Percentiles rank a stretch among this genome's conserved stretches.
These are phyloP conservation scores for Exophiala aquamarina DNA, from an alignment of 2,329 filamentous ascomycete species.

Conservation along the genomic window DNA sequence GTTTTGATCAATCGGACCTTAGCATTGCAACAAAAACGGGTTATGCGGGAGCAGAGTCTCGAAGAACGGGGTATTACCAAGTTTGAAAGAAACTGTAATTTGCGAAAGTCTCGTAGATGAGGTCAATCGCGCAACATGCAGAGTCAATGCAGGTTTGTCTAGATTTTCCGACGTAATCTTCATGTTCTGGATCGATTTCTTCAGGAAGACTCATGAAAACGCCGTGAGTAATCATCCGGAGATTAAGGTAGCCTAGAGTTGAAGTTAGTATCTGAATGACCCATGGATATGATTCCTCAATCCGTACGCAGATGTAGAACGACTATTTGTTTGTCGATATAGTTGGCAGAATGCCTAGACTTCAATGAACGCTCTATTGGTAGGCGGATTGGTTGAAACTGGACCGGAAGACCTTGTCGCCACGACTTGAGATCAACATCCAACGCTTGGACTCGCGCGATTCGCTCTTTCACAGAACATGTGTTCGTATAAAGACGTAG, in stretches of 20 bases:
- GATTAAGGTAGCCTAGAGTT: conserved; percentile 37
- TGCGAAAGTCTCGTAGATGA: conserved; percentile 41
- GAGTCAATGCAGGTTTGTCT: conserved; percentile 34
- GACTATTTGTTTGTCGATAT: conserved; percentile 36
- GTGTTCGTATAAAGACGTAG: conserved; percentile 41
- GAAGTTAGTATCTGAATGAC: not conserved
- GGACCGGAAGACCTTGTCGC: conserved; percentile 34
- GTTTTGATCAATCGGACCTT: too few relatives aligned
- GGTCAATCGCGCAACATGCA: conserved; percentile 40
- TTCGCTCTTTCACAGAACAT: conserved; percentile 36
- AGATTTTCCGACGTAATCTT: conserved; percentile 31
- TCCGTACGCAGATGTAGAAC: conserved; percentile 36
- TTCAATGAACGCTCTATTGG: conserved; percentile 34
- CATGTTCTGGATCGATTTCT: conserved; percentile 32
- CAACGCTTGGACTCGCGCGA: conserved; percentile 36
- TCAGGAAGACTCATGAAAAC: conserved; percentile 25
- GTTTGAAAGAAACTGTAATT: conserved; percentile 43
- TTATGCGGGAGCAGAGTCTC: not conserved
- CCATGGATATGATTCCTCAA: conserved; percentile 1
- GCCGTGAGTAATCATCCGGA: conserved; percentile 42
- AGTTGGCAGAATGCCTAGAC: conserved; percentile 35
- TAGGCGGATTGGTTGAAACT: conserved; percentile 31
- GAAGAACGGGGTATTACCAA: conserved; percentile 30
- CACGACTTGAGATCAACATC: conserved; percentile 38
- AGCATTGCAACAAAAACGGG: not conserved